phyloP scores from a whole-genome alignment of 495 filamentous ascomycete genomes.

The Umbilicaria muhlenbergii region DNA sequence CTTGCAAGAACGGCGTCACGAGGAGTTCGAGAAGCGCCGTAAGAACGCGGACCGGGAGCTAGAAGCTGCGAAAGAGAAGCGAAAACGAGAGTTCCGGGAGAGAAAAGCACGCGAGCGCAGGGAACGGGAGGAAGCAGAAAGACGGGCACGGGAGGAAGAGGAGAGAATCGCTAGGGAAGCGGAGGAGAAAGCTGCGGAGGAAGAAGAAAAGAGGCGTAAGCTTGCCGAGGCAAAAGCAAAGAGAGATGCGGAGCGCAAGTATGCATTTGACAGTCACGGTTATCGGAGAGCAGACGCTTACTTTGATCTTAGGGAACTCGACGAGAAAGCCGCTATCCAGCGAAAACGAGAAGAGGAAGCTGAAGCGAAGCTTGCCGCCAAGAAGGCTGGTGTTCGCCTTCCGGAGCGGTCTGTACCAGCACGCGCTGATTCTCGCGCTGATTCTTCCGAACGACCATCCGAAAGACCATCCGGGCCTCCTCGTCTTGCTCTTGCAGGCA shows the following conservation, averaged over 20 bases:
- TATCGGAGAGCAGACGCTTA: neutral
- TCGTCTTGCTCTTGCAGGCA: constrained; percentile 49
- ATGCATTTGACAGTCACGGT: constrained; percentile 12
- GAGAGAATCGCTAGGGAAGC: constrained; percentile 65
- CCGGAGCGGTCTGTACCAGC: constrained; percentile 19
- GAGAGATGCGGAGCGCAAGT: constrained; percentile 72
- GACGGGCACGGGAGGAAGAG: constrained; percentile 60
- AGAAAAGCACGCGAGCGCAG: constrained; percentile 54
- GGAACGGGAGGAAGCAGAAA: constrained; percentile 71
- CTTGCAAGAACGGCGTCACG: constrained; percentile 69
- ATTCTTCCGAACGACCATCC: constrained; percentile 20
- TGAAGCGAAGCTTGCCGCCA: constrained; percentile 37
- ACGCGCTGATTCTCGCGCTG: constrained; percentile 36
- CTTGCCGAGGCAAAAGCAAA: constrained; percentile 62
- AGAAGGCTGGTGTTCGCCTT: constrained; percentile 22
- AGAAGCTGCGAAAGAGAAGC: constrained; percentile 72
- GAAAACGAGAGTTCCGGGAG: constrained; percentile 71
- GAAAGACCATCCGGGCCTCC: constrained; percentile 45
- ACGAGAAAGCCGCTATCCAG: constrained; percentile 48
- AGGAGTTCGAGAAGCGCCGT: constrained; percentile 88
- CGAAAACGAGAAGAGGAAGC: constrained; percentile 55
- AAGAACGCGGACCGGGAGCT: constrained; percentile 80
- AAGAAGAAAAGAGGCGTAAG: constrained; percentile 49
- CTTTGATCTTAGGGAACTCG: constrained; percentile 34
- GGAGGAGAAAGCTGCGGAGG: constrained; percentile 58